phyloP scores from a whole-genome alignment of 345 rosid species.

The Gossypioides kirkii region DNA sequence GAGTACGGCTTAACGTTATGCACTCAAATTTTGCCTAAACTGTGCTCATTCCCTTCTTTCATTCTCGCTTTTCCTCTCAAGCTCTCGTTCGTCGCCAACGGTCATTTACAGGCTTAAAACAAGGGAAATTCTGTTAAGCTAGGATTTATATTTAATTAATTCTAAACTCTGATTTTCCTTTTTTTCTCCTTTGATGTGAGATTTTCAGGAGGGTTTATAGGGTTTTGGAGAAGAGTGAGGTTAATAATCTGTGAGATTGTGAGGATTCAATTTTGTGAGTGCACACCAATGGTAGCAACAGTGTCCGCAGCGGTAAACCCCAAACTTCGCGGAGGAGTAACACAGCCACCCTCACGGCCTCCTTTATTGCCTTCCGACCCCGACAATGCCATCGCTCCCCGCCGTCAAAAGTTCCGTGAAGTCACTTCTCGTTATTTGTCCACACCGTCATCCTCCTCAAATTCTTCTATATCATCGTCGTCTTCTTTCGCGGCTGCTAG shows the following conservation, averaged over 20 bases:
- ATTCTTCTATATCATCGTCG: constrained; percentile 31
- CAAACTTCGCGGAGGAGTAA: constrained; percentile 22
- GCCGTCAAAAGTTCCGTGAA: constrained; percentile 60
- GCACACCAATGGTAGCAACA: constrained; percentile 59
- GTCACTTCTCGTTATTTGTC: constrained; percentile 76
- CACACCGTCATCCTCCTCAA: constrained; percentile 30
- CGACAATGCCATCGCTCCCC: constrained; percentile 54
- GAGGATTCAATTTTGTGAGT: constrained; percentile 21
- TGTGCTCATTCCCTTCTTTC: constrained; percentile 5
- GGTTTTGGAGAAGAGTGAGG: constrained; percentile 8
- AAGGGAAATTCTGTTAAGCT: not conserved
- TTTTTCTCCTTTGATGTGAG: not conserved
- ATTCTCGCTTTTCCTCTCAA: constrained; percentile 6
- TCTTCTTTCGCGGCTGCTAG: constrained; percentile 25
- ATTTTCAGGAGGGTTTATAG: constrained; percentile 11
- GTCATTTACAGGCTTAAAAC: constrained; percentile 21
- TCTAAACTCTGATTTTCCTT: not conserved
- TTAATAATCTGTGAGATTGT: constrained; percentile 23
- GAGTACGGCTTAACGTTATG: constrained; percentile 42
- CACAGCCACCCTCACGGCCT: constrained; percentile 34
- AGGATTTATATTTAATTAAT: not conserved
- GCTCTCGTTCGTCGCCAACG: constrained; percentile 41
- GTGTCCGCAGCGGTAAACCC: constrained; percentile 48
- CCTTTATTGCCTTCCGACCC: constrained; percentile 67
- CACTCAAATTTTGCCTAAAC: constrained; percentile 41